These are phyloP conservation scores for Ilyonectria mors-panacis DNA, from an alignment of 2,329 filamentous ascomycete genomes.

Conservation along the genomic window DNA sequence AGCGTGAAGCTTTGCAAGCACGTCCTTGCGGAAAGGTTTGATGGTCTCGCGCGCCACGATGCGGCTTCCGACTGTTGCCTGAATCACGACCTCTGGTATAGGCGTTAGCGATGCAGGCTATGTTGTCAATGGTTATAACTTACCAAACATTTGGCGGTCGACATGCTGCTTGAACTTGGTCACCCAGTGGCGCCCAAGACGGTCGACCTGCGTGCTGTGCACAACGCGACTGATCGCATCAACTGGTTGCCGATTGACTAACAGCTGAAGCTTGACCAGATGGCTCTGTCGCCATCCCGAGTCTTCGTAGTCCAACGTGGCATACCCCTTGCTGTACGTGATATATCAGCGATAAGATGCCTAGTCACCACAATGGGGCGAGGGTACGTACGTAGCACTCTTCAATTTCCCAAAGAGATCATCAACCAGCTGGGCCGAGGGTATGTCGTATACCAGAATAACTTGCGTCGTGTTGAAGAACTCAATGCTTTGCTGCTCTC, in stretches of 20 bases:
- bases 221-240: constrained; percentile 95
- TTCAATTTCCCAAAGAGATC: constrained; percentile 98
- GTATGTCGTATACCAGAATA: constrained; percentile 92
- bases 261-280: constrained; percentile 89
- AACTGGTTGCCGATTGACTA: constrained; percentile 94
- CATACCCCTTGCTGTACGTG: constrained; percentile 81
- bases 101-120: constrained; percentile 15
- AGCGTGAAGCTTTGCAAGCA: constrained; percentile 92
- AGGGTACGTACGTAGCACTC: constrained; percentile 74
- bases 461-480: constrained; percentile 95
- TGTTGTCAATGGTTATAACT: constrained; percentile 27
- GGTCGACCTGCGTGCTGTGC: constrained; percentile 84
- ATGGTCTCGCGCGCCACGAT: constrained; percentile 94
- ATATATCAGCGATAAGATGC: not conserved
- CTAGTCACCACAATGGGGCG: not conserved
- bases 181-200: constrained; percentile 90
- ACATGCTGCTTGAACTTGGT: constrained; percentile 98
- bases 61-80: constrained; percentile 85
- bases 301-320: constrained; percentile 96
- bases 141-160: constrained; percentile 90
- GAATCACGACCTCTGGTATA: constrained; percentile 84
- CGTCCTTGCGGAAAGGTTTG: constrained; percentile 97
- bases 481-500: constrained; percentile 87
- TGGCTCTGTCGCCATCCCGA: constrained; percentile 86
- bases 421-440: constrained; percentile 91